A percentile compares a stretch with the other conserved stretches of the same genome.
Conservation (phyloP, 805 yeast genomes). For the Maudiozyma saulgeensis region DNA sequence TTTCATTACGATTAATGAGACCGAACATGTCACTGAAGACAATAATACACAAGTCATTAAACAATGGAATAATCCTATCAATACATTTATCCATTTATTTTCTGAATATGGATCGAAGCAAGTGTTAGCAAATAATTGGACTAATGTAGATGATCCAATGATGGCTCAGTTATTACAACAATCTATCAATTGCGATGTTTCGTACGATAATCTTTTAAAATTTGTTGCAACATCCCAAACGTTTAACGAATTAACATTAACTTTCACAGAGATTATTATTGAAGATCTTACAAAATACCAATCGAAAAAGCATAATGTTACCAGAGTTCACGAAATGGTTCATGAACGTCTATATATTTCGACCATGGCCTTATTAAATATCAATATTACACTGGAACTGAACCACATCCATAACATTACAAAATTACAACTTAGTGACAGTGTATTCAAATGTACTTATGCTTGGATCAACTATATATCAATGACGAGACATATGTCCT, state of each 20-base stretch:
- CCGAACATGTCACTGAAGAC: conserved; percentile 2
- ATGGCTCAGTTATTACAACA: conserved; percentile 6
- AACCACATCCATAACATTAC: conserved; percentile 2
- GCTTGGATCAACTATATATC: conserved; percentile 28
- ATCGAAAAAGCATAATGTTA: conserved; percentile 18
- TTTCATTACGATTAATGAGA: conserved; percentile 21
- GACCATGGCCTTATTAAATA: conserved; percentile 24
- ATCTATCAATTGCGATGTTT: conserved; percentile 10
- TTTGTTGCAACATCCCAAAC: conserved; percentile 15
- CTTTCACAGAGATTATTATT: conserved; percentile 26
- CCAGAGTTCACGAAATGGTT: conserved; percentile 23
- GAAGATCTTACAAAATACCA: conserved; percentile 29
- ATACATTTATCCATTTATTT: conserved; percentile 18
- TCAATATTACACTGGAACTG: conserved; percentile 12
- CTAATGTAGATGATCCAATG: conserved; percentile 4
- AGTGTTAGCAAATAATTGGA: conserved; percentile 9
- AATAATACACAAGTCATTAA: conserved; percentile 1
- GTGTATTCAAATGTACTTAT: conserved; percentile 18
- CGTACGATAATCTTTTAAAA: conserved; percentile 19
- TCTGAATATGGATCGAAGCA: conserved; percentile 5
- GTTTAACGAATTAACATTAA: conserved; percentile 19
- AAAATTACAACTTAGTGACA: conserved; percentile 5
- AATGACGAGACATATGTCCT: conserved; percentile 20
- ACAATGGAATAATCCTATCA: conserved; percentile 28
- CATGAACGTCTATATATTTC: conserved; percentile 28